Percentiles rank a stretch among this genome's conserved stretches.
These are phyloP conservation scores for Geotrichum cucujoidarum DNA, from an alignment of 1,139 yeast genomes.

Conservation along the genomic window DNA sequence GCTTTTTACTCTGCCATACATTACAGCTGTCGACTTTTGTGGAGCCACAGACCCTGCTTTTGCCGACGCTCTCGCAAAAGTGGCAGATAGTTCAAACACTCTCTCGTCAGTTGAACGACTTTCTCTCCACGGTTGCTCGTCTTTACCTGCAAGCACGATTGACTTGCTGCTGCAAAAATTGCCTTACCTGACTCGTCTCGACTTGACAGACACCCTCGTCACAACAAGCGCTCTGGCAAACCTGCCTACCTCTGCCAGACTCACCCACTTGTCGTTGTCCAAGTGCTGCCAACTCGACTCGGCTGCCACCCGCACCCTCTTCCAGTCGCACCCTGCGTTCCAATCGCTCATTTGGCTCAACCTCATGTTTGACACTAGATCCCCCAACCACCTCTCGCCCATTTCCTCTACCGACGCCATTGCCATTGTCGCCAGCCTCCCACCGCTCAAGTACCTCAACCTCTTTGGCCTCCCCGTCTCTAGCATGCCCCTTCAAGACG, in stretches of 20 bases:
- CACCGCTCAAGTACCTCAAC: constrained; percentile 53
- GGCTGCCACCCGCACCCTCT: constrained; percentile 63
- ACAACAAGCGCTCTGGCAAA: constrained; percentile 51
- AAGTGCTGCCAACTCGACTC: constrained; percentile 75
- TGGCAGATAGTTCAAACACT: constrained; percentile 1
- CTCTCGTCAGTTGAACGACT: constrained; percentile 43
- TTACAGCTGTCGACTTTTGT: constrained; percentile 78
- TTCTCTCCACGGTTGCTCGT: constrained; percentile 89
- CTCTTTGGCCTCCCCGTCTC: constrained; percentile 69
- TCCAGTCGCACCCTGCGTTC: constrained; percentile 69
- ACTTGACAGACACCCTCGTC: constrained; percentile 75
- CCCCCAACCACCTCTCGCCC: constrained; percentile 59
- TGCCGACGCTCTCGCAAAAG: constrained; percentile 51
- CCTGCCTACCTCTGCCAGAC: constrained; percentile 50
- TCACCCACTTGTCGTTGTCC: constrained; percentile 75
- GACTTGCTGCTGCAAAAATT: constrained; percentile 54
- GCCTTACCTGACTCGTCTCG: constrained; percentile 60
- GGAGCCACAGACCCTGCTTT: constrained; percentile 72
- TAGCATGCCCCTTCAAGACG: constrained; percentile 51
- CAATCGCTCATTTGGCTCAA: constrained; percentile 64
- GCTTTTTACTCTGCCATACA: constrained; percentile 54
- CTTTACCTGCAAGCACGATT: constrained; percentile 55
- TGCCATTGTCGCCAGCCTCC: constrained; percentile 42
- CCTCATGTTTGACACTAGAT: constrained; percentile 66
- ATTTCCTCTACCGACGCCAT: constrained; percentile 43